Conservation (phyloP, 2,329 filamentous ascomycete species). For the Fusarium transvaalense region DNA sequence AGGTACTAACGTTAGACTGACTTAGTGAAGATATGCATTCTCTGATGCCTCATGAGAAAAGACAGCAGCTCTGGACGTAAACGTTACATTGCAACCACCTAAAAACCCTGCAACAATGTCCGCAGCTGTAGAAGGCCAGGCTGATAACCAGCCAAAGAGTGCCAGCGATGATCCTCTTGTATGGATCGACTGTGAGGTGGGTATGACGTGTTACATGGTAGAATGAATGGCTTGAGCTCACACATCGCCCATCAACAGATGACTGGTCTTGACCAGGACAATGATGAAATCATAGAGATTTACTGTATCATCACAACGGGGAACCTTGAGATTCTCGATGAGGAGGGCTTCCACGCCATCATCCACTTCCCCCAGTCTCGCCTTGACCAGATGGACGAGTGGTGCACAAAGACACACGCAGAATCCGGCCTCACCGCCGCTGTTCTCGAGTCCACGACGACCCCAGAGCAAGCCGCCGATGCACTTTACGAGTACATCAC, state of each 20-base stretch:
- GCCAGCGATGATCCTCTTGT: conserved; percentile 72
- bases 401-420: conserved; percentile 87
- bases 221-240: conserved; percentile 26
- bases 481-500: conserved; percentile 83
- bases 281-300: conserved; percentile 89
- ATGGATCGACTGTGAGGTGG: conserved; percentile 81
- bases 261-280: conserved; percentile 78
- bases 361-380: conserved; percentile 78
- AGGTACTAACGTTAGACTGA: neutral
- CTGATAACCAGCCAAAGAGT: conserved; percentile 43
- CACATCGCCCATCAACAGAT: conserved; percentile 70
- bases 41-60: conserved; percentile 20
- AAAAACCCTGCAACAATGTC: conserved; percentile 29
- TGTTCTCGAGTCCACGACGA: conserved; percentile 79
- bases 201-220: conserved; percentile 30
- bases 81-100: conserved; percentile 34
- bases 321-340: conserved; percentile 80
- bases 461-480: conserved; percentile 77
- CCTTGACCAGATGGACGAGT: conserved; percentile 85
- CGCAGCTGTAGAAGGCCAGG: conserved; percentile 23
- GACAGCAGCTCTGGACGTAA: conserved; percentile 1
- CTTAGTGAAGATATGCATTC: conserved; percentile 22
- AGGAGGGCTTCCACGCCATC: conserved; percentile 81
- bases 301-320: conserved; percentile 91
- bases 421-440: conserved; percentile 83